phyloP scores from a whole-genome alignment of 805 yeast genomes.

The Debaryomyces maramus region DNA sequence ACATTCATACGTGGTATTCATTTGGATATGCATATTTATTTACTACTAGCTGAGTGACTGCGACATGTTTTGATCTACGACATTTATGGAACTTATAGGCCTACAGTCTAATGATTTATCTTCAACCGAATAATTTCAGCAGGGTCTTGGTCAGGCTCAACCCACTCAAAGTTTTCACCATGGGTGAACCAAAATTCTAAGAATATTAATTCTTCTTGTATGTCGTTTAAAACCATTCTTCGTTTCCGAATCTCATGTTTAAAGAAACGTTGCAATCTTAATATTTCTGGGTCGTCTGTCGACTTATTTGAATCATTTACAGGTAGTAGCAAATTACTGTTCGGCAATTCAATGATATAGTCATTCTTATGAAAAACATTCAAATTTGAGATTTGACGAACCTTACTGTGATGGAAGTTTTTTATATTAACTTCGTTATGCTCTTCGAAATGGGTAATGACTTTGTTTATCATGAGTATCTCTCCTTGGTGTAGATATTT shows the following conservation, averaged over 20 bases:
- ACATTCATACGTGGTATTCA: no score
- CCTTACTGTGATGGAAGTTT: conserved; percentile 38
- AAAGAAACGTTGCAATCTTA: conserved; percentile 18
- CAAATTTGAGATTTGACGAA: conserved; percentile 19
- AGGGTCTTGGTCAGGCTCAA: conserved; percentile 49
- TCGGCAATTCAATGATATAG: conserved; percentile 25
- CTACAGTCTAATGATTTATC: conserved; percentile 11
- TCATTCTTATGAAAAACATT: conserved; percentile 19
- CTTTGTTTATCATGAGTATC: conserved; percentile 29
- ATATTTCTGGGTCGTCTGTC: conserved; percentile 6
- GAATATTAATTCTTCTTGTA: conserved; percentile 35
- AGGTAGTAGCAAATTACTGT: conserved; percentile 1
- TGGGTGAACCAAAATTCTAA: conserved; percentile 38
- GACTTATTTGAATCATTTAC: not conserved
- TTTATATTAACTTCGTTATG: conserved; percentile 39
- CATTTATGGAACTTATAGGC: no score
- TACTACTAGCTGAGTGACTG: no score
- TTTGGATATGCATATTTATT: no score
- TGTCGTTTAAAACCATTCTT: conserved; percentile 37
- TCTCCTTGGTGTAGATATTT: conserved; percentile 33
- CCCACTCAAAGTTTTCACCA: conserved; percentile 42
- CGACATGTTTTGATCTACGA: no score
- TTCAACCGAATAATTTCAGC: conserved; percentile 31
- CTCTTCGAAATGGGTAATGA: conserved; percentile 44
- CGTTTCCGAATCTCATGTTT: conserved; percentile 24